phyloP scores from a whole-genome alignment of 225 moss, liverwort and hornwort species.

The Thuidium tamariscinum region DNA sequence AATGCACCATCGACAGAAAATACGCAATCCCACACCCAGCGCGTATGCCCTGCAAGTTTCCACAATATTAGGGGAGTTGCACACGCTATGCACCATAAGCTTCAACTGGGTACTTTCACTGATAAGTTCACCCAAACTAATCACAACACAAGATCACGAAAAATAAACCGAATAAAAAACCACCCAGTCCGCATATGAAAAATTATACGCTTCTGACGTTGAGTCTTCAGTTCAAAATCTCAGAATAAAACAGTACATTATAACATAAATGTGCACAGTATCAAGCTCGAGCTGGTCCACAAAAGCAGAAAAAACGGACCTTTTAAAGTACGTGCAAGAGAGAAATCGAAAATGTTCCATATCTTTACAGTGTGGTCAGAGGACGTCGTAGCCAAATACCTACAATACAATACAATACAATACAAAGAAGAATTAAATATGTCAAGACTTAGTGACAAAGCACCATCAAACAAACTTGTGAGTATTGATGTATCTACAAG shows the following conservation, averaged over 20 bases:
- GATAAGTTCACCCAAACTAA: not conserved
- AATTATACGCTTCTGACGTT: not conserved
- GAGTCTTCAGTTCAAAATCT: not conserved
- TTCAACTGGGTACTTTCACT: not conserved
- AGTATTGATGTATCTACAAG: not conserved
- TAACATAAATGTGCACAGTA: not conserved
- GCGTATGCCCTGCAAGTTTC: slow-evolving; percentile 49
- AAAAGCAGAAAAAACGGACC: slow-evolving; percentile 11
- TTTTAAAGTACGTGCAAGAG: slow-evolving; percentile 57
- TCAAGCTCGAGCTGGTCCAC: not conserved
- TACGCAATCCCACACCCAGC: slow-evolving; percentile 98
- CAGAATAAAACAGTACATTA: not conserved
- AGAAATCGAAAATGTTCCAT: slow-evolving; percentile 84
- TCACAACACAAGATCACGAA: not conserved
- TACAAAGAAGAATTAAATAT: not conserved
- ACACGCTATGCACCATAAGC: not conserved
- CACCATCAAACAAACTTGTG: not conserved
- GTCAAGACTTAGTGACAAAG: not conserved
- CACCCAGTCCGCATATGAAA: not conserved
- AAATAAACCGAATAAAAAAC: not conserved
- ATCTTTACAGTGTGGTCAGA: slow-evolving; percentile 87
- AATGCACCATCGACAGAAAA: slow-evolving; percentile 96
- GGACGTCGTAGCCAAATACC: slow-evolving; percentile 81
- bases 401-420: slow-evolving; percentile 15
- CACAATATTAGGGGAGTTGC: not conserved